A percentile compares a stretch with the other conserved stretches of the same genome.
phyloP scores from a whole-genome alignment of 176 grass and related monocot species.

The Dactylis glomerata region DNA sequence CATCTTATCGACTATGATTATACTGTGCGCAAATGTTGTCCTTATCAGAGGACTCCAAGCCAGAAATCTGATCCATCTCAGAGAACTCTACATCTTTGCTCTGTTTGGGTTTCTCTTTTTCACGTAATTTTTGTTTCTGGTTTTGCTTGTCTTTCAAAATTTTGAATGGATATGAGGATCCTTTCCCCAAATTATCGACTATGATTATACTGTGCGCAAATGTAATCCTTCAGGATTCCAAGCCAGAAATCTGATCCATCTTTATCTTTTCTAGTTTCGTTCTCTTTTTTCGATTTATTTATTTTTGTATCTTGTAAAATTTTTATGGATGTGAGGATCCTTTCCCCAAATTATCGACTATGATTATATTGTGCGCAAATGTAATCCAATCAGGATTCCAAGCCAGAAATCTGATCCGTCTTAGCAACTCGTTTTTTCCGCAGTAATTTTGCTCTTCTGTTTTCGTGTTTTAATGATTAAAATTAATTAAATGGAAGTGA shows the following conservation, averaged over 20 bases:
- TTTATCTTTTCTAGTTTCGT: not conserved
- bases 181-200: slow-evolving; percentile 71
- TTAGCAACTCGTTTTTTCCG: too few species aligned
- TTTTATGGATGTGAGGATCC: slow-evolving; percentile 46
- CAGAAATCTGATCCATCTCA: slow-evolving; percentile 48
- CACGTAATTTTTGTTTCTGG: not conserved
- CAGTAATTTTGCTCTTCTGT: too few species aligned
- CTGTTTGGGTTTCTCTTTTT: not conserved
- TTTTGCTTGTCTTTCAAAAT: not conserved
- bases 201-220: slow-evolving; percentile 44
- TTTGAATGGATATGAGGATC: slow-evolving; percentile 46
- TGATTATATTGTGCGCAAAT: slow-evolving; percentile 45
- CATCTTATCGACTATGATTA: slow-evolving; percentile 59
- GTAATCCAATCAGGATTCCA: slow-evolving; percentile 34
- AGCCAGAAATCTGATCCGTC: slow-evolving; percentile 41
- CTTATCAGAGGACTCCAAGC: slow-evolving; percentile 41
- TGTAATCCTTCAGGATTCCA: slow-evolving; percentile 35
- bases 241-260: slow-evolving; percentile 63
- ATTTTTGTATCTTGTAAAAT: not conserved
- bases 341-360: slow-evolving; percentile 70
- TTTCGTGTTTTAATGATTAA: too few species aligned
- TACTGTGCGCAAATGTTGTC: slow-evolving; percentile 21
- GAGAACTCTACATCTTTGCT: not conserved
- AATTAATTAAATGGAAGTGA: slow-evolving; percentile 22
- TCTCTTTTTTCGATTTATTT: too few species aligned